Evolutionary conservation across 148 eudicot species (phyloP).

Genomic region (Spergularia marina): DNA sequence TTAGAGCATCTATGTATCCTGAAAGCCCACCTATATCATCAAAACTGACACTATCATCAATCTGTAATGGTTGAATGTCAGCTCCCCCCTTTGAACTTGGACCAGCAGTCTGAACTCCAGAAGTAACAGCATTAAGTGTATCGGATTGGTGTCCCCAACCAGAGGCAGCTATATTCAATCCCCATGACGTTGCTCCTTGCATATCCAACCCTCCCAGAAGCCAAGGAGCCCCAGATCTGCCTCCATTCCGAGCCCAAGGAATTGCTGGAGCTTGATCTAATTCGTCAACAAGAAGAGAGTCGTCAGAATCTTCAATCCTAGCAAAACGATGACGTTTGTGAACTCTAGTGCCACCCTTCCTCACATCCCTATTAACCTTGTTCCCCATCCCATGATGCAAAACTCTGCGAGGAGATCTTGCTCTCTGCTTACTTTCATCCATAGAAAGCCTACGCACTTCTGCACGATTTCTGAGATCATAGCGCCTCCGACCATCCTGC

Average conservation of each 20-base stretch:
- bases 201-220: constrained; percentile 89
- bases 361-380: constrained; percentile 73
- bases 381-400: constrained; percentile 94
- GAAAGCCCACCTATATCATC: constrained; percentile 97
- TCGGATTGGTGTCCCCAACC: constrained; percentile 97
- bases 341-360: constrained; percentile 84
- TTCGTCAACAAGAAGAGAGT: constrained; percentile 97
- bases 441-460: constrained; percentile 80
- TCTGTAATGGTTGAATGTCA: constrained; percentile 93
- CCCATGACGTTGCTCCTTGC: constrained; percentile 81
- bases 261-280: constrained; percentile 91
- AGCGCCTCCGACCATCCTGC: constrained; percentile 85
- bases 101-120: constrained; percentile 96
- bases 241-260: constrained; percentile 95
- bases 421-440: constrained; percentile 83
- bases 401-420: constrained; percentile 91
- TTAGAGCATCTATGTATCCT: constrained; percentile 84
- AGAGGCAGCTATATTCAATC: constrained; percentile 89
- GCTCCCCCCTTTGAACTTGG: constrained; percentile 99
- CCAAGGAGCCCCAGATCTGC: constrained; percentile 88
- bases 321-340: constrained; percentile 90
- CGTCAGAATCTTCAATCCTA: constrained; percentile 93
- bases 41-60: constrained; percentile 90
- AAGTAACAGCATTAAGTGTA: constrained; percentile 50
- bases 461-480: constrained; percentile 88